Base-by-base conservation (phyloP, 495 filamentous ascomycete genomes). In the Thozetella sp. region DNA sequence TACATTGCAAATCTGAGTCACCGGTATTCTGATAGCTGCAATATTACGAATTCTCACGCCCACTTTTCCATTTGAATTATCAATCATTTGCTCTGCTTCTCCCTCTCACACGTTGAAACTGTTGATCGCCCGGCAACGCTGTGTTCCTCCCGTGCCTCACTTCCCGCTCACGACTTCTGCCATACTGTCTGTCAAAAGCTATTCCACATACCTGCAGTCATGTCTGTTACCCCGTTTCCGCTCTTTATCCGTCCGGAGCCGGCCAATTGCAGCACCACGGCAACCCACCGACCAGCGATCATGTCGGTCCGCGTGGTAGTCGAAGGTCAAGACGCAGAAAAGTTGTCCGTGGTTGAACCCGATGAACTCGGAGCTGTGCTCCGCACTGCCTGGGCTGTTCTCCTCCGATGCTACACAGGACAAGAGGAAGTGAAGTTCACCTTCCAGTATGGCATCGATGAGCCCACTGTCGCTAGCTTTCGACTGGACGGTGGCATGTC, bases 341-440 rank as follows among this genome's bases (percentile, higher is more conserved):
- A 55, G 48, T 30, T 63, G 61, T 56, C 58, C 20, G 43, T 52
- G 15, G 26, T 50, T 4, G 59, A 65, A 20, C 34, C 54, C 22
- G 52, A 57, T 20, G 24, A 20, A 1, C 45, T 63, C 30, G 55
- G 6, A 25, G 66, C 57, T 20, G 54, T 66, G 17, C 40, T 68
- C 54, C 51, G 48, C 10, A 55, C 61, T 0, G 61, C 66, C 17
- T 69, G 66, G 66, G 66, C 63, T 11, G 1, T 69, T 17, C 27
- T 69, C 12, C 46, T 69, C 25, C 61, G 61, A 9, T 63, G 61
- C 50, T 69, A 69, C 25, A 69, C 66, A 11, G 63, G 61, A 15
- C 63, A 69, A 37, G 66, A 69, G 22, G 58, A 64, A 22, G 63
- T 69, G 15, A 37, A 1, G 53, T 69, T 69, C 30, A 24, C 30